Conservation (phyloP, 495 filamentous ascomycete genomes). For the Neurospora sp. region DNA sequence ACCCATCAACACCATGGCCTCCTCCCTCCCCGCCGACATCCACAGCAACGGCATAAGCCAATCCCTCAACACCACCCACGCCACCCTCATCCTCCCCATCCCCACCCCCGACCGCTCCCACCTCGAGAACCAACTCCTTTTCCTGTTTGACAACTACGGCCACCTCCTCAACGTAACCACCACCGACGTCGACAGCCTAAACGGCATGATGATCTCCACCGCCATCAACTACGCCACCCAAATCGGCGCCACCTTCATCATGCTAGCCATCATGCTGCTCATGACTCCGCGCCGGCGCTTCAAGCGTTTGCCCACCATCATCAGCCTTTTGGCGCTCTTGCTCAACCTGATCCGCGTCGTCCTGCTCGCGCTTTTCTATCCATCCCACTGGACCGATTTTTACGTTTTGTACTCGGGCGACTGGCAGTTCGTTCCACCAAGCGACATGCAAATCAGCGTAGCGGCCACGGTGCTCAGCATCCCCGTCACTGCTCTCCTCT, state of each 20-base stretch:
- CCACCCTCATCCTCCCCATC: not conserved
- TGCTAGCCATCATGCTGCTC: conserved; percentile 51
- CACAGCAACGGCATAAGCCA: not conserved
- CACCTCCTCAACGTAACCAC: conserved; percentile 38
- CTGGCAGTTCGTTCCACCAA: conserved; percentile 36
- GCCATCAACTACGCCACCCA: conserved; percentile 64
- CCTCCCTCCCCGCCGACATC: not conserved
- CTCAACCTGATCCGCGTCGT: conserved; percentile 53
- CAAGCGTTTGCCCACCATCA: conserved; percentile 9
- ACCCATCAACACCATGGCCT: not conserved
- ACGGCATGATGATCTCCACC: conserved; percentile 29
- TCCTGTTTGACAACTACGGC: not conserved
- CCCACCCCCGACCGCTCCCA: not conserved
- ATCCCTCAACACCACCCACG: not conserved
- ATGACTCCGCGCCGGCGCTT: conserved; percentile 22
- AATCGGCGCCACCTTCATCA: conserved; percentile 60
- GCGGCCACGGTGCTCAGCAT: conserved; percentile 43
- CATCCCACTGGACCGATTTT: conserved; percentile 44
- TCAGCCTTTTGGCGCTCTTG: conserved; percentile 21
- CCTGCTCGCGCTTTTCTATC: conserved; percentile 48
- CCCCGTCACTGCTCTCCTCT: conserved; percentile 50
- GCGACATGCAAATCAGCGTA: conserved; percentile 42
- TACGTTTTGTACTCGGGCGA: conserved; percentile 53
- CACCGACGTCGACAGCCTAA: conserved; percentile 38
- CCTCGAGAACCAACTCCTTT: not conserved